Evolutionary conservation across 805 yeast species (phyloP).

Genomic region (Clavispora carvajalis): DNA sequence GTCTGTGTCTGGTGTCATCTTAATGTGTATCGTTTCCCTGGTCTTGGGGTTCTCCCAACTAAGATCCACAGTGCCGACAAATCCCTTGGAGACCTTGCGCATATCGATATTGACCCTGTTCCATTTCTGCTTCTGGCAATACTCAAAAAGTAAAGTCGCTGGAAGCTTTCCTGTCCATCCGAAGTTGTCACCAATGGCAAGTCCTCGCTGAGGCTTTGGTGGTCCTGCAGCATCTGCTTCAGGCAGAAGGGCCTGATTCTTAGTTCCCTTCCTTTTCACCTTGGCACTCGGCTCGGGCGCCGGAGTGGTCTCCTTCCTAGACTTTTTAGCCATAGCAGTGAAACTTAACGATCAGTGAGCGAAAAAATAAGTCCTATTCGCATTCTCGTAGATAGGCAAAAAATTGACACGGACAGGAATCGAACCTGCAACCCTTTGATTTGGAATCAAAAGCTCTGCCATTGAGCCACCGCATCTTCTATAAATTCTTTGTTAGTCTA

Average conservation of each 20-base stretch:
- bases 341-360: too few relatives aligned
- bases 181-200: slow-evolving; percentile 47
- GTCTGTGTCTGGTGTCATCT: slow-evolving; percentile 48
- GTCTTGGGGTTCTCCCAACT: slow-evolving; percentile 80
- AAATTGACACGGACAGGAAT: slow-evolving; percentile 21
- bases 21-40: slow-evolving; percentile 54
- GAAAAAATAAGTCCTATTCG: not conserved
- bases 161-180: slow-evolving; percentile 97
- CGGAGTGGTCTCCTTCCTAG: slow-evolving; percentile 5
- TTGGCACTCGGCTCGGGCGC: slow-evolving; percentile 4
- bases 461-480: slow-evolving; percentile 20
- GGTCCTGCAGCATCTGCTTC: slow-evolving; percentile 4
- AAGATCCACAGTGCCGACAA: slow-evolving; percentile 59
- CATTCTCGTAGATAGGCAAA: not conserved
- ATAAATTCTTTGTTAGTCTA: too few relatives aligned
- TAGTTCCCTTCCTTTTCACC: slow-evolving; percentile 4
- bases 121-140: slow-evolving; percentile 87
- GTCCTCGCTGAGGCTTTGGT: slow-evolving; percentile 35
- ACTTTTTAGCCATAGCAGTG: slow-evolving; percentile 8
- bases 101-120: slow-evolving; percentile 75
- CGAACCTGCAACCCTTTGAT: slow-evolving; percentile 23
- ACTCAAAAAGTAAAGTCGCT: slow-evolving; percentile 77
- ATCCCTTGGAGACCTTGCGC: slow-evolving; percentile 45
- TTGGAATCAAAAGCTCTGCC: slow-evolving; percentile 22
- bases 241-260: slow-evolving; percentile 1